Percentiles rank a stretch among this genome's conserved stretches.
Evolutionary conservation across 2,329 filamentous ascomycete species (phyloP).

Genomic region (Zasmidium citrigriseum): DNA sequence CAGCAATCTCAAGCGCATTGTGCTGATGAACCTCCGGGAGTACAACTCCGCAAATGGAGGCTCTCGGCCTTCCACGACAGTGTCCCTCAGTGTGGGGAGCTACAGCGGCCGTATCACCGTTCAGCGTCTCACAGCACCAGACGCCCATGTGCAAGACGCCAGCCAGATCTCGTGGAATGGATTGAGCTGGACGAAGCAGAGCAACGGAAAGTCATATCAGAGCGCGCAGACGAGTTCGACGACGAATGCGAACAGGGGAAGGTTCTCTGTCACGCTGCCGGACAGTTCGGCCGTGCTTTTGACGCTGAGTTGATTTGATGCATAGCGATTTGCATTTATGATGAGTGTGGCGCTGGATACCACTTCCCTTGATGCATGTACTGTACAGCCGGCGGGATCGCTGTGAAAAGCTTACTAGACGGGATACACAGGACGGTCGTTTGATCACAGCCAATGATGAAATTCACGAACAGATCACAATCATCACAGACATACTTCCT

Average conservation of each 20-base stretch:
- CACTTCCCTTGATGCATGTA: no score
- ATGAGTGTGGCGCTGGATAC: no score
- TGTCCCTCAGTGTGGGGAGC: conserved; percentile 7
- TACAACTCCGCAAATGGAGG: conserved; percentile 3
- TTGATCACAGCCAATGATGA: no score
- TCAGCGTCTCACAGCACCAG: conserved; percentile 14
- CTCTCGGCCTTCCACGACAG: conserved; percentile 10
- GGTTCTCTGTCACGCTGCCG: conserved; percentile 4
- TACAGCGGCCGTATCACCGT: conserved; percentile 9
- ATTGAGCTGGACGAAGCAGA: conserved; percentile 12
- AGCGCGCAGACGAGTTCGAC: conserved; percentile 3
- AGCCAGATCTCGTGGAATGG: conserved; percentile 21
- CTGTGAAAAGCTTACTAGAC: no score
- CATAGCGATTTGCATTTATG: background rate
- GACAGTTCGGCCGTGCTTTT: conserved; percentile 13
- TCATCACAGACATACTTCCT: no score
- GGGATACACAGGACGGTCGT: no score
- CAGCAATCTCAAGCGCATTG: conserved; percentile 10
- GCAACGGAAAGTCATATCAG: conserved; percentile 12
- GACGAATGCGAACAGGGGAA: background rate
- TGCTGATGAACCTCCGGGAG: conserved; percentile 16
- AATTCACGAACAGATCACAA: no score
- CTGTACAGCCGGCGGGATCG: no score
- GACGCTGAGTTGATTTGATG: conserved; percentile 7
- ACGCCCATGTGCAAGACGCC: conserved; percentile 12